phyloP scores from a whole-genome alignment of 208 protist genomes.

The Porcisia deanei region DNA sequence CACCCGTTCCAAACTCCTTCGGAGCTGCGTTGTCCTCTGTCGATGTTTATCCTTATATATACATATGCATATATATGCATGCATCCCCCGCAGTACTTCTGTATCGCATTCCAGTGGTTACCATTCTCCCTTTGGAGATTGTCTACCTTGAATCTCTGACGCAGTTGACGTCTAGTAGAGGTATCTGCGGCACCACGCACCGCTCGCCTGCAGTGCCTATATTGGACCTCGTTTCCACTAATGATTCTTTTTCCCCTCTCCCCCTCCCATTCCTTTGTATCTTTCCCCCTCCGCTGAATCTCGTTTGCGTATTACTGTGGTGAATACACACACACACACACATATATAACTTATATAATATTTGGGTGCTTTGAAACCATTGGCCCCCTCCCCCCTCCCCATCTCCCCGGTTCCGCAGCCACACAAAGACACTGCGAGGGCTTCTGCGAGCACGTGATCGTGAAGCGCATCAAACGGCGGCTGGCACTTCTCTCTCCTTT shows the following conservation, averaged over 20 bases:
- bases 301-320: not conserved
- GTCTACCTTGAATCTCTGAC: not conserved
- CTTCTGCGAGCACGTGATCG: not conserved
- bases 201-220: not conserved
- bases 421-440: not conserved
- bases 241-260: not conserved
- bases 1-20: too few relatives aligned
- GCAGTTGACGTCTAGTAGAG: not conserved
- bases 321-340: not conserved
- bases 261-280: not conserved
- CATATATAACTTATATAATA: not conserved
- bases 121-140: not conserved
- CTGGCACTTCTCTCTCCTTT: not conserved
- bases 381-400: not conserved
- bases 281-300: not conserved
- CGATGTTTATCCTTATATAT: not conserved
- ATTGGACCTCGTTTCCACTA: not conserved
- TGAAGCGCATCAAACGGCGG: not conserved
- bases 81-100: too few relatives aligned
- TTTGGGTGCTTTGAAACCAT: too few relatives aligned
- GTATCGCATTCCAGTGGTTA: not conserved
- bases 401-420: not conserved
- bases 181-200: not conserved
- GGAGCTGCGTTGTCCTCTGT: not conserved
- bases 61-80: not conserved